A percentile compares a stretch with the other conserved stretches of the same genome.
These are phyloP conservation scores for Eurotiales sp. DNA, from an alignment of 2,329 filamentous ascomycete genomes.

Conservation along the genomic window DNA sequence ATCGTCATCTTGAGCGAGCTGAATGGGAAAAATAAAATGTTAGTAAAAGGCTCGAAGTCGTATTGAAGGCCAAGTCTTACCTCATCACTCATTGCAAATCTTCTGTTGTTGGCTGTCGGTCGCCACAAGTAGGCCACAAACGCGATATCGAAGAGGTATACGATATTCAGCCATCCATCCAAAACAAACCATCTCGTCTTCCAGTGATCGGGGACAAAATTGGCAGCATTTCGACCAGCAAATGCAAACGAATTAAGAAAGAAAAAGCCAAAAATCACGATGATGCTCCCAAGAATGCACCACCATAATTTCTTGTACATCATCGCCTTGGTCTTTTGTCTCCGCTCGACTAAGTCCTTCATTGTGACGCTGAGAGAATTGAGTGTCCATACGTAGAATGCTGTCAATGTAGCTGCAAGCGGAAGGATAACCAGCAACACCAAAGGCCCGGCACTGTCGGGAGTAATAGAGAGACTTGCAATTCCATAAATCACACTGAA, in stretches of 20 bases:
- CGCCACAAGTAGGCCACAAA: conserved; percentile 96
- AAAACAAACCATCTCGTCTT: conserved; percentile 96
- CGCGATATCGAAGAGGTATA: conserved; percentile 89
- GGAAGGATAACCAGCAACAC: conserved; percentile 92
- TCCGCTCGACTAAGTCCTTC: conserved; percentile 91
- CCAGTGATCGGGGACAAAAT: conserved; percentile 96
- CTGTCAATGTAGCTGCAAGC: conserved; percentile 84
- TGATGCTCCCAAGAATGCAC: conserved; percentile 86
- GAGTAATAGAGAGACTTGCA: conserved; percentile 81
- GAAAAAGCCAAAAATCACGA: conserved; percentile 97
- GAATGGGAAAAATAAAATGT: neutral
- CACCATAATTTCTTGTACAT: conserved; percentile 99
- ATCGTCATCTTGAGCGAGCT: conserved; percentile 95
- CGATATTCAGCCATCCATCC: conserved; percentile 94
- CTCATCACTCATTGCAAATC: conserved; percentile 99
- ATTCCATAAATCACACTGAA: conserved; percentile 93
- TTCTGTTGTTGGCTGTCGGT: conserved; percentile 90
- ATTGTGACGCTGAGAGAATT: conserved; percentile 93
- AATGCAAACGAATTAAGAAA: conserved; percentile 98
- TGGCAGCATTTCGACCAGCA: conserved; percentile 74
- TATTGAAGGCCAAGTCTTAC: conserved; percentile 38
- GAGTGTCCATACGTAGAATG: conserved; percentile 97
- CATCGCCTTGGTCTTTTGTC: conserved; percentile 84
- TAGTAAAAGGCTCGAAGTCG: conserved; percentile 19
- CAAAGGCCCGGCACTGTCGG: conserved; percentile 82